Base-by-base conservation (phyloP, 495 filamentous ascomycete species). In the Talaromyces stipitatus region DNA sequence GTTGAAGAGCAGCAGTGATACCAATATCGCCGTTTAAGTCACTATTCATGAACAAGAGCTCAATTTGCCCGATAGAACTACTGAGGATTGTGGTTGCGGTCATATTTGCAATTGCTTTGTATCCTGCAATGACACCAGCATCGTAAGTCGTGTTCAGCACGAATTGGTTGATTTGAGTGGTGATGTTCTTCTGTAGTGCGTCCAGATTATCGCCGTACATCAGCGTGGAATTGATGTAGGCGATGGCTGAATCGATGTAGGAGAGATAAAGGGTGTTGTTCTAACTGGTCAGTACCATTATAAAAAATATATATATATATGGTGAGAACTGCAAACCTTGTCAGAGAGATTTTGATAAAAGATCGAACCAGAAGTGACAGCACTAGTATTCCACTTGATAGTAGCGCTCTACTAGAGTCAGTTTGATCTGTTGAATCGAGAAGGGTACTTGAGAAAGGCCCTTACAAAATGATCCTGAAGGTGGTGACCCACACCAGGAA, bases 401-500 rank as follows among this genome's bases (percentile, higher is more conserved):
- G 66, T 71, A 11, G 68, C 66, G 29, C 65, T 70, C 68, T 71
- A 54, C 53, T 36, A 2, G 23, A 3, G 36, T 65, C 22, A 63
- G 59, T 41, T 27, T 30, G 16, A 9, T 26, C 26, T 7, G 20
- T 26, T 2, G 20, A 6, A 8, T 22, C 9, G 14, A n/a, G 7
- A 22, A 36, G 7, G 29, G 2, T n/a, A n/a, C n/a, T n/a, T 6
- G 5, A 43, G 36, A 47, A 7, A 22, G 5, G n/a, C 43, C 62
- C 76, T 61, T 38, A 71, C 64, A 1, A 72, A 53, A 55, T 79
- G 76, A 51, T 79, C 78, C 51, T 80, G 77, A 18, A 79, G 65
- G 52, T 80, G 77, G 26, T 73, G 67, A 9, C 78, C 78, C 10
- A 81, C 78, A 22, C 78, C 74, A 29, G 78, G 75, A 18, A 80